Evolutionary conservation across 192 early-diverging fungal species (phyloP).

Genomic region (Rhizoclosmatium sp.): DNA sequence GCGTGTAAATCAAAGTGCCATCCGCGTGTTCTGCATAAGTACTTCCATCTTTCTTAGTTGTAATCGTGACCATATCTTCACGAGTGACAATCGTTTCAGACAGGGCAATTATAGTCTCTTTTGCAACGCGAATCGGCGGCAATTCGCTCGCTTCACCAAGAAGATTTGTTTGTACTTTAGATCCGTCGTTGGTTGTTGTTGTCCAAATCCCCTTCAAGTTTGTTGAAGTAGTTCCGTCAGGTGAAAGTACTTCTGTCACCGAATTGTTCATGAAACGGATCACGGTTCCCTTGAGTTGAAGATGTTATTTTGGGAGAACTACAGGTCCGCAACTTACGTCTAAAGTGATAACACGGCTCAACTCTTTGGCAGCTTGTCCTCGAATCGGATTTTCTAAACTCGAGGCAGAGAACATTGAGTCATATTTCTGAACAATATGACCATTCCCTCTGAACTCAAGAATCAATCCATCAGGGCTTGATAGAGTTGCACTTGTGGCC

Average conservation of each 20-base stretch:
- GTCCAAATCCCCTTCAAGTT: constrained; percentile 34
- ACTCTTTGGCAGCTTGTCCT: constrained; percentile 19
- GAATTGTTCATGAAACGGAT: constrained; percentile 38
- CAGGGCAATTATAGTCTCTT: constrained; percentile 38
- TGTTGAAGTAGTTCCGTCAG: constrained; percentile 42
- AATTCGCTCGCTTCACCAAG: background rate
- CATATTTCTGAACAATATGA: constrained; percentile 33
- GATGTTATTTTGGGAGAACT: too few species aligned
- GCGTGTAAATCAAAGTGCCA: constrained; percentile 39
- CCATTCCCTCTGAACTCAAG: constrained; percentile 38
- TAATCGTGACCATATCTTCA: constrained; percentile 45
- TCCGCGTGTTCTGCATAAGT: constrained; percentile 39
- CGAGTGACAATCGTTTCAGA: constrained; percentile 39
- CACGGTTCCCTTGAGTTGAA: constrained; percentile 41
- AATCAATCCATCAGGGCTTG: constrained; percentile 37
- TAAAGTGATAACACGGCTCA: constrained; percentile 30
- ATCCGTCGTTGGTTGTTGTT: constrained; percentile 28
- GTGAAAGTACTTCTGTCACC: constrained; percentile 28
- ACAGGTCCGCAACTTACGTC: constrained; percentile 26
- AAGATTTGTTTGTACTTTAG: constrained; percentile 6
- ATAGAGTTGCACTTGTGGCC: background rate
- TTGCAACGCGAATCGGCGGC: constrained; percentile 22
- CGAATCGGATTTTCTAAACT: background rate
- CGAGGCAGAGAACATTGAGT: background rate
- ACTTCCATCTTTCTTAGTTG: constrained; percentile 27